A percentile compares a stretch with the other conserved stretches of the same genome.
These are phyloP conservation scores for Penstemon davidsonii DNA, from an alignment of 257 asterid genomes.

Conservation along the genomic window DNA sequence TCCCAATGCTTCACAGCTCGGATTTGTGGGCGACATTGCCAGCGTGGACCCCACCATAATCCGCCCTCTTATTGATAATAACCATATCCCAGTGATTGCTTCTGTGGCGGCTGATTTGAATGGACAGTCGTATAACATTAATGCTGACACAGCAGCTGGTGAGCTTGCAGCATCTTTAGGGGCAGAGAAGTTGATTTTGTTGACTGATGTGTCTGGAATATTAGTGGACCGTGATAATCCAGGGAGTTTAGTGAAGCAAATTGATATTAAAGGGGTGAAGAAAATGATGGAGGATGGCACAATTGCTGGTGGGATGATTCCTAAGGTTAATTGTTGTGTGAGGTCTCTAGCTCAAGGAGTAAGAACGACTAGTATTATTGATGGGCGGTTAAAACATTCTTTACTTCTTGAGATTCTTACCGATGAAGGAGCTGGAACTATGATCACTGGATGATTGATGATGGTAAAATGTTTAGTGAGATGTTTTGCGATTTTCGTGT, in stretches of 20 bases:
- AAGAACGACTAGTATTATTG: slow-evolving; percentile 70
- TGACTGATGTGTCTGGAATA: slow-evolving; percentile 77
- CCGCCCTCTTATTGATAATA: slow-evolving; percentile 57
- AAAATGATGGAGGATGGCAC: slow-evolving; percentile 62
- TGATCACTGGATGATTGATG: slow-evolving; percentile 59
- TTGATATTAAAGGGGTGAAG: slow-evolving; percentile 76
- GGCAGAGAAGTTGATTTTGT: slow-evolving; percentile 67
- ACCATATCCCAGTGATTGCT: slow-evolving; percentile 80
- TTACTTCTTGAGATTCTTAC: slow-evolving; percentile 80
- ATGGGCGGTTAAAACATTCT: slow-evolving; percentile 75
- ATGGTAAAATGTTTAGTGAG: background rate
- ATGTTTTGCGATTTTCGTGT: too few species aligned
- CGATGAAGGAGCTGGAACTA: slow-evolving; percentile 78
- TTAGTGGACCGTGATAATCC: slow-evolving; percentile 56
- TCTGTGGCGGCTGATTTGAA: slow-evolving; percentile 66
- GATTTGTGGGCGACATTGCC: slow-evolving; percentile 83
- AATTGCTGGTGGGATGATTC: slow-evolving; percentile 85
- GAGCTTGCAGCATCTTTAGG: slow-evolving; percentile 76
- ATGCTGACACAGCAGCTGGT: slow-evolving; percentile 82
- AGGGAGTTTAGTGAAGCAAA: slow-evolving; percentile 66
- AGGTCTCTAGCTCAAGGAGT: slow-evolving; percentile 86
- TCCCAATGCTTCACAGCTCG: slow-evolving; percentile 55
- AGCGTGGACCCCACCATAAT: slow-evolving; percentile 66
- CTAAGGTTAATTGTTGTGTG: slow-evolving; percentile 73
- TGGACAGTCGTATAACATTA: slow-evolving; percentile 67